phyloP scores from a whole-genome alignment of 306 rosid species.

The Cucumis melo region DNA sequence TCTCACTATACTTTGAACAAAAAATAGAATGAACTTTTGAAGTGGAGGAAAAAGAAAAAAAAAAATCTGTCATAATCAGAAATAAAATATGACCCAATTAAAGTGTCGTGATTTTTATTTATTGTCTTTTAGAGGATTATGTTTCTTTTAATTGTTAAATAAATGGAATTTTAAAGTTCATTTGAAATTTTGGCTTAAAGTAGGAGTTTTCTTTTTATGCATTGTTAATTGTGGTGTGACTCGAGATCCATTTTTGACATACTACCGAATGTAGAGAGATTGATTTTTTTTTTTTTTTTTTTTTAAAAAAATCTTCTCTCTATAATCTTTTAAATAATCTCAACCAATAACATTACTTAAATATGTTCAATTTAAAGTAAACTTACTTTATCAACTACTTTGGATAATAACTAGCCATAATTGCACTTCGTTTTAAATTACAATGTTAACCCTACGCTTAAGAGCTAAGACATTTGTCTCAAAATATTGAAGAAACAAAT shows the following conservation, averaged over 20 bases:
- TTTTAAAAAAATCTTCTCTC: background rate
- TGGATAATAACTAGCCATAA: background rate
- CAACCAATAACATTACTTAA: background rate
- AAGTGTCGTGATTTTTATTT: background rate
- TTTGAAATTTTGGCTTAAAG: background rate
- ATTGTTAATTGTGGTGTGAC: background rate
- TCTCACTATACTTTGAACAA: background rate
- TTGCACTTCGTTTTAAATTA: background rate
- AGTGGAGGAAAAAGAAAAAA: too few relatives aligned
- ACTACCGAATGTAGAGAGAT: background rate
- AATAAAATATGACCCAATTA: background rate
- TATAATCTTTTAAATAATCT: background rate
- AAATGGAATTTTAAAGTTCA: background rate
- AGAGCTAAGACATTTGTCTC: background rate
- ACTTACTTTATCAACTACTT: background rate
- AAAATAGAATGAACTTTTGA: background rate
- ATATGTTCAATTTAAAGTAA: background rate
- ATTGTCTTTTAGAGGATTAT: background rate
- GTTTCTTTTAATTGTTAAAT: background rate
- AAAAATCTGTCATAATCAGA: background rate
- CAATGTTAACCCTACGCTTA: background rate
- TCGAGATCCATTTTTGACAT: background rate
- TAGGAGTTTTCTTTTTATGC: background rate
- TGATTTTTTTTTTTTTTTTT: background rate
- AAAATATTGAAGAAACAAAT: background rate